A percentile compares a stretch with the other conserved stretches of the same genome.
These are phyloP conservation scores for Yamadazyma buinensis DNA, from an alignment of 1,139 yeast genomes.

Conservation along the genomic window DNA sequence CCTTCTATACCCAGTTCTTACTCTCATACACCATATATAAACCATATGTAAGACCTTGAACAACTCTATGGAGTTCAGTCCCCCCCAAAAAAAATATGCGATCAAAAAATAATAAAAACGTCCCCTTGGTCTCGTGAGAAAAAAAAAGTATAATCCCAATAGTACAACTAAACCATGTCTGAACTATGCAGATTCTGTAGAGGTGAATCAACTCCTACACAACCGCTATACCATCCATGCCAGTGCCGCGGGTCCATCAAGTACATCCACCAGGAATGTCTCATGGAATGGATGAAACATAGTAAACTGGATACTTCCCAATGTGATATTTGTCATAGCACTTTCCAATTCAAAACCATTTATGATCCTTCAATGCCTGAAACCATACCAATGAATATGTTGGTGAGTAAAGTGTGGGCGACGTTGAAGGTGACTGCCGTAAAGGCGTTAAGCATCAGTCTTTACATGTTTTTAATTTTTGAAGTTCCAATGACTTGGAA, in stretches of 20 bases:
- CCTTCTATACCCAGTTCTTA: no score
- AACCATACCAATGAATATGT: slow-evolving; percentile 49
- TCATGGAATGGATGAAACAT: slow-evolving; percentile 79
- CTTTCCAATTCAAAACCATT: slow-evolving; percentile 68
- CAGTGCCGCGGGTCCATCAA: slow-evolving; percentile 91
- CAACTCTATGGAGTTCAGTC: no score
- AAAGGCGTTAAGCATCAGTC: slow-evolving; percentile 24
- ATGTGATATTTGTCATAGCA: slow-evolving; percentile 88
- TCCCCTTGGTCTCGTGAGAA: slow-evolving; percentile 1
- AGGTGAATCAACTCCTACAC: slow-evolving; percentile 75
- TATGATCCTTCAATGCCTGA: slow-evolving; percentile 71
- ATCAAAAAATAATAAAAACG: no score
- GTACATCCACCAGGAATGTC: slow-evolving; percentile 88
- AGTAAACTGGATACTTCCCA: slow-evolving; percentile 57
- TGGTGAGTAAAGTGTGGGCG: slow-evolving; percentile 37
- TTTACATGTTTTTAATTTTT: slow-evolving; percentile 36
- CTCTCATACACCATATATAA: no score
- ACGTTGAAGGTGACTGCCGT: slow-evolving; percentile 22
- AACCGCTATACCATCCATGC: slow-evolving; percentile 90
- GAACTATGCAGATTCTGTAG: slow-evolving; percentile 81
- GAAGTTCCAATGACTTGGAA: slow-evolving; percentile 61
- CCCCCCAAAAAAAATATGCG: no score
- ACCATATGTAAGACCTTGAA: no score
- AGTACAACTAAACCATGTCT: slow-evolving; percentile 1
- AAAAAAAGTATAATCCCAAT: no score